phyloP scores from a whole-genome alignment of 2,329 filamentous ascomycete species.

The Cladosporium sp. region DNA sequence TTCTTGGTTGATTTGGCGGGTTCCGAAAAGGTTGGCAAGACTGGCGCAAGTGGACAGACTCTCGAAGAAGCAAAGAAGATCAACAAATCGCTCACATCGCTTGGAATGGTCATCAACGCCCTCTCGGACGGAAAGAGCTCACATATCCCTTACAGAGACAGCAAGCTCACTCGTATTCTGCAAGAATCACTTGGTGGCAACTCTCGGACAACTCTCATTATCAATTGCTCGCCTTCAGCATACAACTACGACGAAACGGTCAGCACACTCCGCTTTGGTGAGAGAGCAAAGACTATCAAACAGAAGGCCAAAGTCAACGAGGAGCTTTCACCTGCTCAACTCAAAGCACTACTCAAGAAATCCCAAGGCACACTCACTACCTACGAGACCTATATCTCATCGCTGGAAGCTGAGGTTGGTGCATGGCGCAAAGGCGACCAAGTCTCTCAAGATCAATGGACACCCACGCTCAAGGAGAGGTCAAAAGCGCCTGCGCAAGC shows the following conservation, averaged over 20 bases:
- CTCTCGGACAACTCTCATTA: conserved; percentile 94
- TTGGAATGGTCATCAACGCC: conserved; percentile 98
- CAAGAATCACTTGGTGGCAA: conserved; percentile 98
- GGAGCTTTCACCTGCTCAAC: conserved; percentile 89
- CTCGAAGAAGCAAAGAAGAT: conserved; percentile 99
- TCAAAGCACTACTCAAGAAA: conserved; percentile 90
- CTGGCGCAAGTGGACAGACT: conserved; percentile 92
- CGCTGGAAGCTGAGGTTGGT: conserved; percentile 77
- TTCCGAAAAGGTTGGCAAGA: conserved; percentile 98
- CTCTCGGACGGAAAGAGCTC: conserved; percentile 95
- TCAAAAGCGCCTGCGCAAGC: conserved; percentile 41
- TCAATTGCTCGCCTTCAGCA: conserved; percentile 98
- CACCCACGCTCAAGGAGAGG: conserved; percentile 55
- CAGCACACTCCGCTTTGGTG: conserved; percentile 88
- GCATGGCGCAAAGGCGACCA: conserved; percentile 83
- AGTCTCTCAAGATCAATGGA: conserved; percentile 88
- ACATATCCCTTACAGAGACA: conserved; percentile 94
- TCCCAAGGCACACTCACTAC: conserved; percentile 83
- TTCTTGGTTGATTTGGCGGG: conserved; percentile 97
- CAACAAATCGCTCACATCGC: conserved; percentile 97
- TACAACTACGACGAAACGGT: conserved; percentile 97
- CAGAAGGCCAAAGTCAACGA: conserved; percentile 99
- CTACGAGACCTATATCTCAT: conserved; percentile 81
- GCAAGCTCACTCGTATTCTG: conserved; percentile 92
- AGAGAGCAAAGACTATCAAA: conserved; percentile 96